Evolutionary conservation across 228 moss, liverwort and hornwort genomes (phyloP).

Genomic region (Sphagnum magellanicum): DNA sequence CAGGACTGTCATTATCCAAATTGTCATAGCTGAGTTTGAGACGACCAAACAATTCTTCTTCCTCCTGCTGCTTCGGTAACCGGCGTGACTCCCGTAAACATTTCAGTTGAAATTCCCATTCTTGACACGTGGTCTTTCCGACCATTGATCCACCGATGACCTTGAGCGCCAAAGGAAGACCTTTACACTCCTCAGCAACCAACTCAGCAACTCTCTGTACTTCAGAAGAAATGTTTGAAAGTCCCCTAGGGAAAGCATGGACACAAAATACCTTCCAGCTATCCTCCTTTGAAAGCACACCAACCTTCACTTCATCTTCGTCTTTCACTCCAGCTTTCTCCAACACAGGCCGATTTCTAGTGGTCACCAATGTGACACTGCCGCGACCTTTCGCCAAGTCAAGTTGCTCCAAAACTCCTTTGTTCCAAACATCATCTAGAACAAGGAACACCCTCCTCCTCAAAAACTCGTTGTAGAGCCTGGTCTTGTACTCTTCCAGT

Average conservation of each 20-base stretch:
- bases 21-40: constrained; percentile 26
- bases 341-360: constrained; percentile 8
- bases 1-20: constrained; percentile 5
- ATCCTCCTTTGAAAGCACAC: constrained; percentile 11
- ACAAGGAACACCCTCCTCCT: constrained; percentile 4
- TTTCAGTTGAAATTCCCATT: constrained; percentile 13
- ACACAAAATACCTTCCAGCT: constrained; percentile 32
- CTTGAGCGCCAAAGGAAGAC: constrained; percentile 25
- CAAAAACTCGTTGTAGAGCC: constrained; percentile 2
- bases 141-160: constrained; percentile 17
- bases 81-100: constrained; percentile 2
- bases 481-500: neutral
- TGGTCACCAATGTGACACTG: constrained; percentile 13
- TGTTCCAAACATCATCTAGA: constrained; percentile 9
- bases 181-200: constrained; percentile 16
- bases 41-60: constrained; percentile 15
- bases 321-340: neutral
- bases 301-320: constrained; percentile 1
- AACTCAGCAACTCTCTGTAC: constrained; percentile 1
- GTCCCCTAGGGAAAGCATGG: constrained; percentile 23
- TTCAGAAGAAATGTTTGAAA: constrained; percentile 1
- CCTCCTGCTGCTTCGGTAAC: constrained; percentile 8
- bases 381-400: constrained; percentile 11
- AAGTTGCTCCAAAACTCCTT: constrained; percentile 11
- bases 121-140: constrained; percentile 9